These are phyloP conservation scores for Aureobasidium zeae DNA, from an alignment of 2,329 filamentous ascomycete species.

Conservation along the genomic window DNA sequence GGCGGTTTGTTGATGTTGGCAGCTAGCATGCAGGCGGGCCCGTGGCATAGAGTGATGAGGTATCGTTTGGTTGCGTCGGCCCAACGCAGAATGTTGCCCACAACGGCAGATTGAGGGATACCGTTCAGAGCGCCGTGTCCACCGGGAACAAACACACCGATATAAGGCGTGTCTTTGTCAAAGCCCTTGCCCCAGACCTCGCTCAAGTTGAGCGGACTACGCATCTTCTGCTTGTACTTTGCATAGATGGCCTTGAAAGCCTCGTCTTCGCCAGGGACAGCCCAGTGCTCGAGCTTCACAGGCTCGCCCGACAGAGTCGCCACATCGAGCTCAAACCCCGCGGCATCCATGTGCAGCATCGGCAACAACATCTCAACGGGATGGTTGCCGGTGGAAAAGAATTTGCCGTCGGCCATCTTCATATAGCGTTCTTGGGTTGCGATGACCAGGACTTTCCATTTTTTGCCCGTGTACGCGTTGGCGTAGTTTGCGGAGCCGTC, in stretches of 20 bases:
- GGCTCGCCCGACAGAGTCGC: not conserved
- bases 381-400: constrained; percentile 5
- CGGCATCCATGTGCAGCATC: not conserved
- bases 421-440: constrained; percentile 1
- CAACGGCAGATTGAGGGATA: not conserved
- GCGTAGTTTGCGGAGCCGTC: not conserved
- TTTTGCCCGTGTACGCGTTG: not conserved
- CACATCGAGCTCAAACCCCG: not conserved
- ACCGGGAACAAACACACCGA: constrained; percentile 1
- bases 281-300: constrained; percentile 1
- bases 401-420: not conserved
- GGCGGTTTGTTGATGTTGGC: not conserved
- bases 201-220: not conserved
- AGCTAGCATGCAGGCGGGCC: constrained; percentile 3
- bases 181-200: constrained; percentile 3
- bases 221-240: constrained; percentile 1
- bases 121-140: constrained; percentile 5
- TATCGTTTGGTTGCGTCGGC: not conserved
- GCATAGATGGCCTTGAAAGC: not conserved
- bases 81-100: constrained; percentile 3
- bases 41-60: constrained; percentile 1
- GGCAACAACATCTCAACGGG: constrained; percentile 2
- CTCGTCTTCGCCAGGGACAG: not conserved
- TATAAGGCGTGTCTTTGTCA: not conserved
- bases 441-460: constrained; percentile 6